Conservation (phyloP, 352 stramenopile genomes). For the Phytophthora kernoviae region DNA sequence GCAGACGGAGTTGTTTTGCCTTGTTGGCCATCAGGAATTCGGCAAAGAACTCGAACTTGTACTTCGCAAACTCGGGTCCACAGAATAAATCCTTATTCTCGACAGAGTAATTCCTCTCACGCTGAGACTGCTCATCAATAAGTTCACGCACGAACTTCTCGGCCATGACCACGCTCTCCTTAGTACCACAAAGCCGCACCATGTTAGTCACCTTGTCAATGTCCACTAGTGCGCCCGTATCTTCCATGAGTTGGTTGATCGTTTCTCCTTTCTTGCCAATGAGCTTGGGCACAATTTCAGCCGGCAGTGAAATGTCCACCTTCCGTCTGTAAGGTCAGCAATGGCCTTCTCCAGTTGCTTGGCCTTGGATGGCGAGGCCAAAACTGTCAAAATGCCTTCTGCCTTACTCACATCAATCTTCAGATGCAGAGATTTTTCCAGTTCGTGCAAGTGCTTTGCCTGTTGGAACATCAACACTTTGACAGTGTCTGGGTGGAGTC, state of each 20-base stretch:
- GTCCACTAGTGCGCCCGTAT: slow-evolving; percentile 72
- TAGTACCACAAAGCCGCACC: slow-evolving; percentile 63
- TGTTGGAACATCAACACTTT: slow-evolving; percentile 83
- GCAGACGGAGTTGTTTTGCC: slow-evolving; percentile 61
- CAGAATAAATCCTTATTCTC: slow-evolving; percentile 51
- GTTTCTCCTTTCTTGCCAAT: slow-evolving; percentile 88
- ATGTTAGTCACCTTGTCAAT: slow-evolving; percentile 83
- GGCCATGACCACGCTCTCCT: slow-evolving; percentile 58
- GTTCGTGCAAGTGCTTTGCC: slow-evolving; percentile 68
- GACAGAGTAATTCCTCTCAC: slow-evolving; percentile 56
- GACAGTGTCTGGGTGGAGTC: slow-evolving; percentile 75
- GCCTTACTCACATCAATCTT: slow-evolving; percentile 75
- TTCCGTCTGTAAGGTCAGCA: slow-evolving; percentile 59
- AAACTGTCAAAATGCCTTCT: slow-evolving; percentile 67
- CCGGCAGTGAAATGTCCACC: slow-evolving; percentile 63
- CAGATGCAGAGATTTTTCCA: slow-evolving; percentile 60
- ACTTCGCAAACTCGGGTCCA: slow-evolving; percentile 43
- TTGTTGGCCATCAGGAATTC: slow-evolving; percentile 85
- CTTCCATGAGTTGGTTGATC: slow-evolving; percentile 85
- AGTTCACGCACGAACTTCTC: slow-evolving; percentile 66
- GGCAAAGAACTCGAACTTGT: slow-evolving; percentile 80
- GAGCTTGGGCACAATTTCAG: slow-evolving; percentile 79
- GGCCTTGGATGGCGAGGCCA: slow-evolving; percentile 53
- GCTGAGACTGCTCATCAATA: slow-evolving; percentile 66
- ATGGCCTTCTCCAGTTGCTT: slow-evolving; percentile 62